Base-by-base conservation (phyloP, 345 rosid genomes). In the Populus euphratica region DNA sequence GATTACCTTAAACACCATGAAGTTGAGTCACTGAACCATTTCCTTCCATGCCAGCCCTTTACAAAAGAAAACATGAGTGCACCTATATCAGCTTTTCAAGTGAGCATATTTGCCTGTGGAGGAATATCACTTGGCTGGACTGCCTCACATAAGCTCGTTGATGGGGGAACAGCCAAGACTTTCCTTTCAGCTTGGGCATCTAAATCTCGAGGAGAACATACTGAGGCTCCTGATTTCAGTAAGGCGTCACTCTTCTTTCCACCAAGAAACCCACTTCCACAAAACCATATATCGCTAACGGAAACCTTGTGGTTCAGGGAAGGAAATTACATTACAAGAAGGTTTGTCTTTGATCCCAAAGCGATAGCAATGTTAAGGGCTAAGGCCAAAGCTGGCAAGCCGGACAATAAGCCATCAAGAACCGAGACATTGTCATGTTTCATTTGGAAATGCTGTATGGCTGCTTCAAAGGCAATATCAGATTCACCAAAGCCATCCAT, bases 281-380 rank as follows among this genome's bases (percentile, higher is more conserved):
- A 38, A 17, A n/a, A 38, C 1, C 69, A 79, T 56, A 6, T 79
- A 9, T 79, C 81, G 18, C 20, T 73, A 11, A 73, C 68, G 77
- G 73, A 73, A 21, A 79, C 16, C 6, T 21, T 78, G 21, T 78
- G 81, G 81, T 78, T 67, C 25, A 29, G 68, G 0, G 73, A 79
- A 43, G 68, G 36, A 3, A 73, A 73, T 18, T 52, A 68, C 29
- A 16, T 79, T 8, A 67, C 81, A 21, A 73, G 59, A 20, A 50
- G 77, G 36, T 79, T 67, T 54, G 50, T 54, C 23, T 73, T 70
- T 54, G 4, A 29, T 33, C 21, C 25, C 1, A 64, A 78, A 25
- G 39, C 66, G 1, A 54, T 72, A 10, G 77, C 66, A 0, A 9
- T 25, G 1, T 8, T 67, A 2, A 64, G 68, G 56, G 41, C 54